phyloP scores from a whole-genome alignment of 2,329 filamentous ascomycete genomes.

The Claviceps quebecensis region DNA sequence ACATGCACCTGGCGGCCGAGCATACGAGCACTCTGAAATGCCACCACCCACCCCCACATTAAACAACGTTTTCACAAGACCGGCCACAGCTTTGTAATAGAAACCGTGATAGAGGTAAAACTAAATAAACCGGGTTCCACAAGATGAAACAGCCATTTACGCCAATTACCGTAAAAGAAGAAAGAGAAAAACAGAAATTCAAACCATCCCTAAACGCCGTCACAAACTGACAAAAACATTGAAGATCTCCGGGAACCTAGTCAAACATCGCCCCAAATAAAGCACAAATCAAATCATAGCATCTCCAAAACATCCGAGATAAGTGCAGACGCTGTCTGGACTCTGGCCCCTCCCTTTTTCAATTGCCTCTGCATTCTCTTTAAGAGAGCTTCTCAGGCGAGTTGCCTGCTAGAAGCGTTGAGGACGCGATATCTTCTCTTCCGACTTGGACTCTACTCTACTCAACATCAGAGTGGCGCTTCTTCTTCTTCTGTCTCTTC shows the following conservation, averaged over 20 bases:
- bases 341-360: slow-evolving; percentile 2
- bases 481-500: slow-evolving; percentile 40
- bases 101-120: slow-evolving; percentile 1
- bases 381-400: too few relatives aligned
- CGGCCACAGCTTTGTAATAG: too few relatives aligned
- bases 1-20: too few relatives aligned
- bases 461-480: slow-evolving; percentile 21
- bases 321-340: slow-evolving; percentile 5
- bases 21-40: too few relatives aligned
- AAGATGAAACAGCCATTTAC: slow-evolving; percentile 15
- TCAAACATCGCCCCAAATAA: not conserved
- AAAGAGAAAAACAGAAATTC: slow-evolving; percentile 3
- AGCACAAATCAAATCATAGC: slow-evolving; percentile 18
- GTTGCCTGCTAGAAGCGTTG: not conserved
- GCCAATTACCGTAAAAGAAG: slow-evolving; percentile 13
- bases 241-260: not conserved
- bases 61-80: too few relatives aligned
- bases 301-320: slow-evolving; percentile 10
- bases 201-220: slow-evolving; percentile 20
- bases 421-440: not conserved
- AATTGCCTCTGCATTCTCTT: too few relatives aligned
- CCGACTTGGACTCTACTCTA: slow-evolving; percentile 5
- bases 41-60: too few relatives aligned
- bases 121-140: not conserved
- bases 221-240: slow-evolving; percentile 14